Percentiles rank a stretch among this genome's conserved stretches.
These are phyloP conservation scores for Iberis pinnata DNA, from an alignment of 345 rosid genomes.

Conservation along the genomic window DNA sequence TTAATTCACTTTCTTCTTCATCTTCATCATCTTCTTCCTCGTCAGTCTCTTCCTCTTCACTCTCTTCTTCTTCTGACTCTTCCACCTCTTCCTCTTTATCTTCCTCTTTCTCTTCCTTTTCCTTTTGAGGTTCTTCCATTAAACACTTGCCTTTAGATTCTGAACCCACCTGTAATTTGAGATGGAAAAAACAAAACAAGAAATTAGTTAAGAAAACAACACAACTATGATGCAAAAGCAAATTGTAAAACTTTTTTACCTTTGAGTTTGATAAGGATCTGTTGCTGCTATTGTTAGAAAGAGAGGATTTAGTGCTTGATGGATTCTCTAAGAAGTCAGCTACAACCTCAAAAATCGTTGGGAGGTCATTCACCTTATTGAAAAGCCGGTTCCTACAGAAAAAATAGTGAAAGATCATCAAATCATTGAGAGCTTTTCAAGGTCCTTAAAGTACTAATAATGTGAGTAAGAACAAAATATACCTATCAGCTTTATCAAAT, in stretches of 20 bases:
- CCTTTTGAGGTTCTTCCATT: background rate
- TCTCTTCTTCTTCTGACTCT: too few species aligned
- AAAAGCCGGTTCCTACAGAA: constrained; percentile 66
- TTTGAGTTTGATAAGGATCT: constrained; percentile 69
- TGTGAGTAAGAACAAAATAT: background rate
- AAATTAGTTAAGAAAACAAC: too few species aligned
- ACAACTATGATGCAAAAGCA: constrained; percentile 20
- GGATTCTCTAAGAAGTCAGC: constrained; percentile 59
- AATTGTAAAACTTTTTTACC: constrained; percentile 33
- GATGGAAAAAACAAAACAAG: too few species aligned
- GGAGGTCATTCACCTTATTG: constrained; percentile 78
- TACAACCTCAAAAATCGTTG: constrained; percentile 76
- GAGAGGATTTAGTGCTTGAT: constrained; percentile 54
- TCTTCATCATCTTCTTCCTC: constrained; percentile 50
- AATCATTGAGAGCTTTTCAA: background rate
- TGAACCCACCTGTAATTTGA: too few species aligned
- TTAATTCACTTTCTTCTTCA: constrained; percentile 34
- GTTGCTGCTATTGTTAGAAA: constrained; percentile 60
- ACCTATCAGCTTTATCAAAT: constrained; percentile 90
- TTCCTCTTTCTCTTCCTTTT: too few species aligned
- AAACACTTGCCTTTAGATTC: too few species aligned
- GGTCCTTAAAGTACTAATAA: too few species aligned
- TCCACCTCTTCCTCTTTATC: too few species aligned
- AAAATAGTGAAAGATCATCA: constrained; percentile 2
- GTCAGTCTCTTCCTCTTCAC: constrained; percentile 25